Evolutionary conservation across 164 flowering plant species (phyloP), one percentile per base, ranked within the genome.

Genomic region (Aristolochia californica): DNA sequence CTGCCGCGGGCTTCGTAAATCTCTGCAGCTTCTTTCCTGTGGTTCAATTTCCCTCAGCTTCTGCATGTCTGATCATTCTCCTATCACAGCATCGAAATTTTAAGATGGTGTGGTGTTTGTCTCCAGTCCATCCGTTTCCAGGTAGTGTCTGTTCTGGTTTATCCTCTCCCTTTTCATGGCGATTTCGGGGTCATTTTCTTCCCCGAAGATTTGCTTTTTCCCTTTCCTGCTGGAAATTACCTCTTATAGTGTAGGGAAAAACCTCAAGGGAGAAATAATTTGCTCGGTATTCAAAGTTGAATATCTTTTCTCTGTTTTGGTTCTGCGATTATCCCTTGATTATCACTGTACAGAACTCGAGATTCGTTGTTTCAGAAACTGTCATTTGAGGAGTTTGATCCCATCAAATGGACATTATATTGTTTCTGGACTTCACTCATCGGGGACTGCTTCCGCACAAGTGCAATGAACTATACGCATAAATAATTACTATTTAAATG

Each of bases 81-180:
- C 10, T 34, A 5, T 2, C 40, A 34, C 40, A 2, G 40, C 40
- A 34, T 34, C 40, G 40, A 34, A 2, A 34, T 2, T 12, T 9
- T 34, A 54, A 54, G 28, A 27, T 54, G 56, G 56, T 54, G 20
- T 54, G 56, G 56, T 26, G 56, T n/a, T n/a, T 54, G 43, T 27
- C 43, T 54, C 43, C 56, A 10, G 56, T 27, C n/a, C 18, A 54
- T 27, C 14, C 43, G 13, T 30, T 30, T 18, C 43, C 30, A 26
- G 56, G 56, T 53, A 27, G 12, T 4, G 13, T 2, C 43, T 53
- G n/a, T 24, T 26, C 24, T 1, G 14, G 8, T 53, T 45, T 17
- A 2, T 25, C 8, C 24, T 45, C 43, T 14, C 21, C 21, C 8
- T 43, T 43, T 50, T 23, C 13, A 4, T 8, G 10, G 40, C 40